Evolutionary conservation across 257 asterid genomes (phyloP).

Genomic region (Lycium ferocissimum): DNA sequence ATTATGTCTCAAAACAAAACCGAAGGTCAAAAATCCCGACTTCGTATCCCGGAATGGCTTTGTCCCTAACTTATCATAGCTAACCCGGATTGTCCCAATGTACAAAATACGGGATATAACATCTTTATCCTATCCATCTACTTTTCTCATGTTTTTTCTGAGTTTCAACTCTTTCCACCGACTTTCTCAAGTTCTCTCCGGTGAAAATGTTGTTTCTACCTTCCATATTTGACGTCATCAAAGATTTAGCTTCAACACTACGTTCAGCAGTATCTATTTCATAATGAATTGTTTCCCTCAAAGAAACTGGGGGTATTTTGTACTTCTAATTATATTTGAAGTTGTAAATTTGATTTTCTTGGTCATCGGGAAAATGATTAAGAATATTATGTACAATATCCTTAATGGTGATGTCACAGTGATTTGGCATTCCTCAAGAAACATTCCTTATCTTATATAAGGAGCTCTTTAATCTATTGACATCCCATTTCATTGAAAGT

Average conservation of each 20-base stretch:
- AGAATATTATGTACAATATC: slow-evolving; percentile 3
- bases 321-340: not conserved
- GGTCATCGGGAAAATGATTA: not conserved
- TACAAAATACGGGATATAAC: too few species aligned
- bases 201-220: not conserved
- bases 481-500: not conserved
- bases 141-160: not conserved
- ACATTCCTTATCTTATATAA: not conserved
- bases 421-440: slow-evolving; percentile 1
- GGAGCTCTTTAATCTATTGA: not conserved
- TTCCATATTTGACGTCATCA: slow-evolving; percentile 15
- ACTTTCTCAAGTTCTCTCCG: not conserved
- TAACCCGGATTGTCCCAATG: too few species aligned
- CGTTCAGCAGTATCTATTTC: slow-evolving; percentile 4
- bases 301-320: not conserved
- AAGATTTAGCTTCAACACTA: not conserved
- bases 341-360: slow-evolving; percentile 2
- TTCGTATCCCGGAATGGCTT: too few species aligned
- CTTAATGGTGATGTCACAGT: not conserved
- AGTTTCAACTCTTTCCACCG: not conserved
- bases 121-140: slow-evolving; percentile 20
- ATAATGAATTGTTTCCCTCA: not conserved
- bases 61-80: too few species aligned
- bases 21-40: too few species aligned
- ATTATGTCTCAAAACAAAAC: too few species aligned